Evolutionary conservation across 139 green algal species (phyloP).

Genomic region (Micractinium sp.): DNA sequence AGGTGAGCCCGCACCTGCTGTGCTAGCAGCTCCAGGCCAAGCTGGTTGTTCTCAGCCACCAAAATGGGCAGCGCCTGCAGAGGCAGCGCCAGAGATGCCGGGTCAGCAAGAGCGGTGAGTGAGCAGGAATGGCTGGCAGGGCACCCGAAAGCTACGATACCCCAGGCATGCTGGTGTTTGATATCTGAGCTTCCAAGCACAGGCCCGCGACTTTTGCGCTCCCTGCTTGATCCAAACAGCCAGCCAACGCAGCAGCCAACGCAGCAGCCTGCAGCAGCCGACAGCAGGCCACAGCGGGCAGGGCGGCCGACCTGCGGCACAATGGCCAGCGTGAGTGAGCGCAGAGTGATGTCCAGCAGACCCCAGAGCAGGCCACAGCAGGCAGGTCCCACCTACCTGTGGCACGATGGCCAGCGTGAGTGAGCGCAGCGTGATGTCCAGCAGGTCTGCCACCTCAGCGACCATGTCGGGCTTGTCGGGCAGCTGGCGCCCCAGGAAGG

Average conservation of each 20-base stretch:
- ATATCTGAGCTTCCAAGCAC: no score
- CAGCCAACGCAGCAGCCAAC: neutral
- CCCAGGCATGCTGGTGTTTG: no score
- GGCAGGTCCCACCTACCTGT: neutral
- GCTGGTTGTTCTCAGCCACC: conserved; percentile 13
- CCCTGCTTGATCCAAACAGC: no score
- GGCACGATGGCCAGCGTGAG: conserved; percentile 48
- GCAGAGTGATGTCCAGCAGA: conserved; percentile 36
- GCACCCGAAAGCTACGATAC: no score
- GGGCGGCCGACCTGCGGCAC: conserved; percentile 37
- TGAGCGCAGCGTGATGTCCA: conserved; percentile 26
- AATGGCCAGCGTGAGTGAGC: conserved; percentile 34
- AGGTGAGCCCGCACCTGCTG: conserved; percentile 1
- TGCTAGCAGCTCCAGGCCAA: conserved; percentile 51
- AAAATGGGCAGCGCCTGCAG: conserved; percentile 35
- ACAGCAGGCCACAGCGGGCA: neutral
- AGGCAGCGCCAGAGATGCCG: neutral
- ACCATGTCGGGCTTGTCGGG: conserved; percentile 39
- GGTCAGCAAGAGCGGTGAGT: neutral
- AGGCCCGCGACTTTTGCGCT: no score
- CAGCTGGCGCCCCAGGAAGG: conserved; percentile 49
- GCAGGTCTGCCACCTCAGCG: conserved; percentile 39
- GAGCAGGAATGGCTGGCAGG: no score
- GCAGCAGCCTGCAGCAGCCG: no score
- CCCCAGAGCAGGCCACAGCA: neutral